Conservation (phyloP, 306 rosid genomes). For the Sindora glabra region DNA sequence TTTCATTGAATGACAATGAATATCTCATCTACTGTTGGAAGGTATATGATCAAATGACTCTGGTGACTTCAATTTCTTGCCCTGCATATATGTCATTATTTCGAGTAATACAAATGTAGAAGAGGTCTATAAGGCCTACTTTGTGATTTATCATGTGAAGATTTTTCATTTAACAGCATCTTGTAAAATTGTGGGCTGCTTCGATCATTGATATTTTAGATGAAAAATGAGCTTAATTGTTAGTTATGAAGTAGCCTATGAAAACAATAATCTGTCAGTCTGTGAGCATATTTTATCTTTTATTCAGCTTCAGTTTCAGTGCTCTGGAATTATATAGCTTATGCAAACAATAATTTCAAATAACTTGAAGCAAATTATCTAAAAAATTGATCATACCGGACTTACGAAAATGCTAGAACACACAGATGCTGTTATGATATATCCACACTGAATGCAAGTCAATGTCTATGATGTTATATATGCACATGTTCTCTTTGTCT, state of each 20-base stretch:
- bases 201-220: background rate
- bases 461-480: conserved; percentile 3
- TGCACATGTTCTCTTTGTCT: background rate
- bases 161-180: background rate
- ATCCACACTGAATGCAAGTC: conserved; percentile 5
- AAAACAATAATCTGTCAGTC: no score
- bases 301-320: no score
- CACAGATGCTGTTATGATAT: background rate
- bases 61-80: background rate
- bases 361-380: background rate
- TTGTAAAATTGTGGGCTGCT: conserved; percentile 1
- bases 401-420: conserved; percentile 5
- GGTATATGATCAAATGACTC: conserved; percentile 33
- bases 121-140: background rate
- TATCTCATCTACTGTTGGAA: conserved; percentile 82
- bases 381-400: conserved; percentile 4
- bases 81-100: background rate
- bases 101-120: background rate
- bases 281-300: no score
- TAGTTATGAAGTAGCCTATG: background rate
- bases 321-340: no score
- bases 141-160: background rate
- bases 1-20: conserved; percentile 76
- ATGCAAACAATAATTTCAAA: conserved; percentile 6
- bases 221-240: conserved; percentile 3